phyloP scores from a whole-genome alignment of 352 stramenopile species.

The Phytophthora pini region DNA sequence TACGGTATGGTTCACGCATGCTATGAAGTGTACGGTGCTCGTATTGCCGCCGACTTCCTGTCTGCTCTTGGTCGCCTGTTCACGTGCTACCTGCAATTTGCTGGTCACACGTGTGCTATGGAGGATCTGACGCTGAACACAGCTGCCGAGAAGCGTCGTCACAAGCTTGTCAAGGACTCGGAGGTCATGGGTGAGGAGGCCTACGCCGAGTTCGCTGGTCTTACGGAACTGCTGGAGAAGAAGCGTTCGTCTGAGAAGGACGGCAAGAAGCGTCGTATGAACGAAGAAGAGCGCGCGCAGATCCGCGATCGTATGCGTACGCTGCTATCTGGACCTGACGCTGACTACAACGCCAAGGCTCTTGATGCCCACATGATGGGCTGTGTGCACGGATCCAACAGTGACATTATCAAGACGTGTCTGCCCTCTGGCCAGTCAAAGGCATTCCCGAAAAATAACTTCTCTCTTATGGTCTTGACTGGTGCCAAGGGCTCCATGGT shows the following conservation, averaged over 20 bases:
- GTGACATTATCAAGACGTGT: slow-evolving; percentile 99
- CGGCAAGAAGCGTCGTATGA: slow-evolving; percentile 85
- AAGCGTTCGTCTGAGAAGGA: slow-evolving; percentile 62
- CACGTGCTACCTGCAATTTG: slow-evolving; percentile 98
- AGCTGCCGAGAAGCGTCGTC: slow-evolving; percentile 92
- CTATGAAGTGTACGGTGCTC: slow-evolving; percentile 92
- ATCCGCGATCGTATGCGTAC: slow-evolving; percentile 83
- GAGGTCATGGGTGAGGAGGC: slow-evolving; percentile 84
- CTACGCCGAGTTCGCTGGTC: slow-evolving; percentile 85
- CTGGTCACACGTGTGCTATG: slow-evolving; percentile 98
- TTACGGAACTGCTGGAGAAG: slow-evolving; percentile 67
- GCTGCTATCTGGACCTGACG: slow-evolving; percentile 75
- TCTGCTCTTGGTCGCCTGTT: slow-evolving; percentile 93
- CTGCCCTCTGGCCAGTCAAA: slow-evolving; percentile 97
- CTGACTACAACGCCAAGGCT: slow-evolving; percentile 76
- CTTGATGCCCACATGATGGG: slow-evolving; percentile 92
- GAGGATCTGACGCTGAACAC: slow-evolving; percentile 98
- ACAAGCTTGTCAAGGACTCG: slow-evolving; percentile 89
- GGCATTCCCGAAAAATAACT: slow-evolving; percentile 98
- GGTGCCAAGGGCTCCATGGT: slow-evolving; percentile 99
- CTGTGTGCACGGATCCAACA: slow-evolving; percentile 91
- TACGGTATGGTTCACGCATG: slow-evolving; percentile 98
- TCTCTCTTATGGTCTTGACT: slow-evolving; percentile 99
- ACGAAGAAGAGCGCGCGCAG: slow-evolving; percentile 71
- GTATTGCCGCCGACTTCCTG: slow-evolving; percentile 84